Conservation (phyloP, 78 protist genomes). For the Isochrysis galbana region DNA sequence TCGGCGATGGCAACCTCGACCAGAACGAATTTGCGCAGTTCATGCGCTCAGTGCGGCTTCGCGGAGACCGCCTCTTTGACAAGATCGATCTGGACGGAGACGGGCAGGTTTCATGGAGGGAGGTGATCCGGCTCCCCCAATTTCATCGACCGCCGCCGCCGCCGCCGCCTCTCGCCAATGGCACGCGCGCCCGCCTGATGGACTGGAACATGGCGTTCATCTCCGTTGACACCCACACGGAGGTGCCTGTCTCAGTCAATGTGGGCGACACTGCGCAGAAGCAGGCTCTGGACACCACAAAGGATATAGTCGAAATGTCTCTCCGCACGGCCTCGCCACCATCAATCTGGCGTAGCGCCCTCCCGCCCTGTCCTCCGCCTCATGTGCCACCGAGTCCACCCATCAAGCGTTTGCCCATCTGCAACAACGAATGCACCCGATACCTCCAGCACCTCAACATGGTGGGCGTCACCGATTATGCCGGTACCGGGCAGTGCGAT, state of each 20-base stretch:
- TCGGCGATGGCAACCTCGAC: too few species aligned
- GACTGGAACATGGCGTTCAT: not conserved
- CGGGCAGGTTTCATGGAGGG: too few species aligned
- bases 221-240: not conserved
- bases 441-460: not conserved
- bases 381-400: not conserved
- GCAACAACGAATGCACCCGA: not conserved
- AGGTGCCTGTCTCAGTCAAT: not conserved
- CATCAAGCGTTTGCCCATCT: not conserved
- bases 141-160: not conserved
- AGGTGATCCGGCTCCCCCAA: too few species aligned
- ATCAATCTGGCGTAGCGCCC: not conserved
- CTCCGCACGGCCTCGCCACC: not conserved
- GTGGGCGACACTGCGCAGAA: not conserved
- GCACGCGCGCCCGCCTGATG: not conserved
- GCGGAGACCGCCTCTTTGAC: too few species aligned
- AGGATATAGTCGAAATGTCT: not conserved
- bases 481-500: not conserved
- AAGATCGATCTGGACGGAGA: too few species aligned
- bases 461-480: not conserved
- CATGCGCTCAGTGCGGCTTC: too few species aligned
- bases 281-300: not conserved
- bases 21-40: too few species aligned
- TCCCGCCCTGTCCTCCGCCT: not conserved
- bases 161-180: not conserved